Evolutionary conservation across 306 rosid species (phyloP).

Genomic region (Cajanus cajan): DNA sequence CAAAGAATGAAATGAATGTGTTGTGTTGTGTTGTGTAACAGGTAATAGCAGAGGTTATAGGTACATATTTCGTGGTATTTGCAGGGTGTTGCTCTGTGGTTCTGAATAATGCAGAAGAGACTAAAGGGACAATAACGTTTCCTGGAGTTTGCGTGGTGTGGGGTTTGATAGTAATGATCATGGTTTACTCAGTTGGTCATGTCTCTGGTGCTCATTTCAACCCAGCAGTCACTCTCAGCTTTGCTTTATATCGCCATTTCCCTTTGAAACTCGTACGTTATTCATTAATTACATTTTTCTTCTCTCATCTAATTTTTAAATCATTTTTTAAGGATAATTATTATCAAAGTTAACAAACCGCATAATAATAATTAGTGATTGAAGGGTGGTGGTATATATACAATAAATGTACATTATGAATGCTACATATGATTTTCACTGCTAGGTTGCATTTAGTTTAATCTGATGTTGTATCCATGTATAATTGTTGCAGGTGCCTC

Average conservation of each 20-base stretch:
- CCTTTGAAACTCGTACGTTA: slow-evolving; percentile 44
- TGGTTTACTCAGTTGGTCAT: slow-evolving; percentile 63
- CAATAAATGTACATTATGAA: no score
- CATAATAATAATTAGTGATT: no score
- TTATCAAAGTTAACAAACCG: no score
- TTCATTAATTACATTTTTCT: neutral
- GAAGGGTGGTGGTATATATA: no score
- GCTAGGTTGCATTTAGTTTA: neutral
- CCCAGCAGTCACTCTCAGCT: slow-evolving; percentile 55
- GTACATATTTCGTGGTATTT: slow-evolving; percentile 61
- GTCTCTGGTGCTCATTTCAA: slow-evolving; percentile 74
- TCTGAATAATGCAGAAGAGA: slow-evolving; percentile 43
- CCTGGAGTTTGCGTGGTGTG: slow-evolving; percentile 56
- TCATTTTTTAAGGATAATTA: no score
- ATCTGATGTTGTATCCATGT: neutral
- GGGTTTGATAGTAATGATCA: slow-evolving; percentile 51
- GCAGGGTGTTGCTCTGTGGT: slow-evolving; percentile 55
- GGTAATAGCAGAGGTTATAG: slow-evolving; percentile 66
- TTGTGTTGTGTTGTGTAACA: slow-evolving; percentile 12
- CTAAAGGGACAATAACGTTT: slow-evolving; percentile 50
- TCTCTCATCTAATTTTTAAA: no score
- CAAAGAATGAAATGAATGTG: neutral
- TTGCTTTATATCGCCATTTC: slow-evolving; percentile 48
- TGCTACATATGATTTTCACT: neutral
- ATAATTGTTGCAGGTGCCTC: slow-evolving; percentile 47